Base-by-base conservation (phyloP, 2,329 filamentous ascomycete genomes). In the Aspergillus udagawae region DNA sequence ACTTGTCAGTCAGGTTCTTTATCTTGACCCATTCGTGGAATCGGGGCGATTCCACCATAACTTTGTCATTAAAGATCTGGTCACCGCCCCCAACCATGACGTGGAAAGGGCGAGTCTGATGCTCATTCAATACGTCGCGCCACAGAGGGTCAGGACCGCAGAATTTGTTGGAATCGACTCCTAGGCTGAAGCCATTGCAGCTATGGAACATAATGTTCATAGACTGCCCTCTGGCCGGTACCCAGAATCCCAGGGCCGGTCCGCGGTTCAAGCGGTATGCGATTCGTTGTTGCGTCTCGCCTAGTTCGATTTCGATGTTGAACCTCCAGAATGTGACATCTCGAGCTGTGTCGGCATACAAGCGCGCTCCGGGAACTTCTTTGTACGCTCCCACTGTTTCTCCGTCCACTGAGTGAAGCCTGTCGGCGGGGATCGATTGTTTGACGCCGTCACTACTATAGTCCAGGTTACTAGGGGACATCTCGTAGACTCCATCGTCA, bases 141-240 rank as follows among this genome's bases (percentile, higher is more conserved):
- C 95, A 99, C 75, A 99, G 82, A 1, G 94, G 94, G 75, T 99
- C 94, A 0, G 95, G 94, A 0, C 94, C 94, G 68, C 88, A 94
- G 71, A 97, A 88, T 49, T 87, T 82, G 69, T 95, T 83, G 0
- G 91, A 79, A 60, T 96, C 87, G 25, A 90, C 89, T 56, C 84
- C 88, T 52, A 88, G 73, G 65, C 91, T 93, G 79, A 99, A 99
- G 1, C 95, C 94, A 72, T 99, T 99, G 79, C 94, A 96, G 71
- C 90, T 96, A 77, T 97, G 85, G 77, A 97, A 99, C 92, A 97
- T 96, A 71, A 97, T 90, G 76, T 97, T 97, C 94, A 99, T 99
- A 2, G 89, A 85, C 71, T 96, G 83, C 17, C 86, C 88, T 51
- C 82, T 84, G 32, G 88, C 89, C 4, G 95, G 94, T 0, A 99